Conservation (phyloP, 805 yeast species). For the Cyberlindnera mycetangii region DNA sequence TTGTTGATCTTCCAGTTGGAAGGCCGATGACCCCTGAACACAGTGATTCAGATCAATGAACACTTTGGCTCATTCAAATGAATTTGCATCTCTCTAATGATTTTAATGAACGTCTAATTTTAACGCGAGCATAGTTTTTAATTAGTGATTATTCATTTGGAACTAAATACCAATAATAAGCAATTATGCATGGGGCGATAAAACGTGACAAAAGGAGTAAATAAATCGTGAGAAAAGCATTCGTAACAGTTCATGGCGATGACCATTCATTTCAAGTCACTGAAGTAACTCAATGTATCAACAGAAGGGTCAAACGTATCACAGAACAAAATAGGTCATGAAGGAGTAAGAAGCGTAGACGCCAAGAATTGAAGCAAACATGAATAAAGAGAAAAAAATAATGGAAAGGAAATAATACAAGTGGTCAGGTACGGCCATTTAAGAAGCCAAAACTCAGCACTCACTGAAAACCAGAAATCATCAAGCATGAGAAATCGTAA, state of each 20-base stretch:
- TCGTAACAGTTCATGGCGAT: background rate
- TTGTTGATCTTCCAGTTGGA: background rate
- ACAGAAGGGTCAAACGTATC: background rate
- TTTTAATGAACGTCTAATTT: background rate
- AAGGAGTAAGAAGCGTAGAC: background rate
- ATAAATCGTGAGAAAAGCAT: background rate
- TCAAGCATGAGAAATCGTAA: background rate
- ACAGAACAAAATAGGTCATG: background rate
- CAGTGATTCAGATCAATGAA: conserved; percentile 16
- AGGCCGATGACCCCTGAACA: conserved; percentile 19
- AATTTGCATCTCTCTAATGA: background rate
- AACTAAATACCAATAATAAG: background rate
- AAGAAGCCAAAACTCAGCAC: background rate
- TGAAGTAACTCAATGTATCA: background rate
- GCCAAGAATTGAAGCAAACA: background rate
- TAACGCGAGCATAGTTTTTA: no score
- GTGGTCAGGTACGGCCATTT: background rate
- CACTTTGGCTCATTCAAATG: background rate
- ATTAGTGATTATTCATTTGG: background rate
- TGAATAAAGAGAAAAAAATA: background rate
- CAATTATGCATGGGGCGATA: background rate
- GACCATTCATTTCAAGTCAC: background rate
- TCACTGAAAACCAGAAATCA: background rate
- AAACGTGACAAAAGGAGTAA: no score
- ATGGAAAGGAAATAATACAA: background rate